Conservation (phyloP, 345 rosid genomes). For the Noccaea caerulescens region DNA sequence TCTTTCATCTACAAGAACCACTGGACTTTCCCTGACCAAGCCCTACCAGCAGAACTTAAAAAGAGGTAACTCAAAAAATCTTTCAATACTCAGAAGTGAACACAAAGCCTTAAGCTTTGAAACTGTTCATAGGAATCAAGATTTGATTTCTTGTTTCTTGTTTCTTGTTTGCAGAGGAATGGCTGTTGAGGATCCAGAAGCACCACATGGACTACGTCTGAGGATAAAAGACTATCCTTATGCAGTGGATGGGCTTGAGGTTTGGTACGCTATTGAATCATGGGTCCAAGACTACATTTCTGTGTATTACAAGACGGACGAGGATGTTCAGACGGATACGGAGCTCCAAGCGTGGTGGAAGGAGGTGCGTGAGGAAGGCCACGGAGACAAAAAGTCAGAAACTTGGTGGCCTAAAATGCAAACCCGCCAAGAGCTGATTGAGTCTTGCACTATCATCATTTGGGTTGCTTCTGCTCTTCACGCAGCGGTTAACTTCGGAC, state of each 20-base stretch:
- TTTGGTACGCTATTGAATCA: slow-evolving; percentile 68
- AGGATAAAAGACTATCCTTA: slow-evolving; percentile 71
- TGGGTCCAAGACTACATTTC: slow-evolving; percentile 68
- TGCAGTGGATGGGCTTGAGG: slow-evolving; percentile 76
- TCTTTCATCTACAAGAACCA: slow-evolving; percentile 52
- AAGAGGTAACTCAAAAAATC: slow-evolving; percentile 54
- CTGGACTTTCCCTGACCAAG: slow-evolving; percentile 72
- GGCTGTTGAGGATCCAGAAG: slow-evolving; percentile 64
- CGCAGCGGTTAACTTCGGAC: slow-evolving; percentile 73
- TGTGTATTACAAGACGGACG: slow-evolving; percentile 58
- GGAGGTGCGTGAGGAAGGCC: slow-evolving; percentile 69
- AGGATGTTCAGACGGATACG: slow-evolving; percentile 48
- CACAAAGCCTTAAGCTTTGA: background rate
- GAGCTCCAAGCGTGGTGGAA: slow-evolving; percentile 86
- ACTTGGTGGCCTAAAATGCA: slow-evolving; percentile 81
- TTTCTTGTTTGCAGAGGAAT: slow-evolving; percentile 53
- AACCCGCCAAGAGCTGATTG: slow-evolving; percentile 50
- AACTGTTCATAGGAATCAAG: too few species aligned
- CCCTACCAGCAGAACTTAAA: slow-evolving; percentile 73
- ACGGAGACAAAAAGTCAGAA: slow-evolving; percentile 69
- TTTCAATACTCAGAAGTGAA: background rate
- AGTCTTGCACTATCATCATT: slow-evolving; percentile 65
- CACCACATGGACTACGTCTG: slow-evolving; percentile 61
- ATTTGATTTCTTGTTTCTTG: too few species aligned
- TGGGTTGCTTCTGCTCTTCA: slow-evolving; percentile 84